These are phyloP conservation scores for Cryphonectria naterciae DNA, from an alignment of 2,329 filamentous ascomycete species.

Conservation along the genomic window DNA sequence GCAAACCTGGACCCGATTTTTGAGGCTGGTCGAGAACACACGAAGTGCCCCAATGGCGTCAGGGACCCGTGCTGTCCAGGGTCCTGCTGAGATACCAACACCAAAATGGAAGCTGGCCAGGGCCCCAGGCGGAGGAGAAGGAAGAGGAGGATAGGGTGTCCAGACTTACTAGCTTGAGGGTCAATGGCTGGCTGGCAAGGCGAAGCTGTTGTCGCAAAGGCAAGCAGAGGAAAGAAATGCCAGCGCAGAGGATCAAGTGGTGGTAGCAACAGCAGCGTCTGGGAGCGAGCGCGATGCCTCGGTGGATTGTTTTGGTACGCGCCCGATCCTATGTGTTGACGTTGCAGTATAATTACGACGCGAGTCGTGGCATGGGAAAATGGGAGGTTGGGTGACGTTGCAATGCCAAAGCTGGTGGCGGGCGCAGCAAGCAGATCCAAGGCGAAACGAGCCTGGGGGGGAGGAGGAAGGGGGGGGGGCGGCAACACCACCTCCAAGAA, in stretches of 20 bases:
- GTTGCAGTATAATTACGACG: slow-evolving; percentile 20
- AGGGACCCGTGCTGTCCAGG: slow-evolving; percentile 4
- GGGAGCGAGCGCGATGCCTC: background rate
- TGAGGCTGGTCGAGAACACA: slow-evolving; percentile 17
- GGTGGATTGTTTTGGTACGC: slow-evolving; percentile 14
- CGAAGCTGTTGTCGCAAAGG: slow-evolving; percentile 21
- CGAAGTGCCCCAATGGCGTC: slow-evolving; percentile 5
- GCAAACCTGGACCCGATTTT: slow-evolving; percentile 12
- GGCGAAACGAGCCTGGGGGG: slow-evolving; percentile 4
- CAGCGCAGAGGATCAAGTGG: slow-evolving; percentile 23
- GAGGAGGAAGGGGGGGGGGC: background rate
- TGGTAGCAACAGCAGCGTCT: background rate
- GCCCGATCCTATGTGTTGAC: slow-evolving; percentile 15
- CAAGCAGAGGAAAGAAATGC: slow-evolving; percentile 8
- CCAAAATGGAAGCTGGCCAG: slow-evolving; percentile 10
- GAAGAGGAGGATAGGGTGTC: slow-evolving; percentile 2
- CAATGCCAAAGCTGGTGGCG: slow-evolving; percentile 27
- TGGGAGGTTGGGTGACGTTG: slow-evolving; percentile 28
- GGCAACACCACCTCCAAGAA: background rate
- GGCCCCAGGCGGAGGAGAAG: background rate
- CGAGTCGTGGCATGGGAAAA: slow-evolving; percentile 28
- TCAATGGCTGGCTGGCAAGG: slow-evolving; percentile 24
- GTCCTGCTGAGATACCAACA: background rate
- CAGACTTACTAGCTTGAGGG: slow-evolving; percentile 22
- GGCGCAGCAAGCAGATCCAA: slow-evolving; percentile 7